These are phyloP conservation scores for Aquilaria sinensis DNA, from an alignment of 345 rosid species.

Conservation along the genomic window DNA sequence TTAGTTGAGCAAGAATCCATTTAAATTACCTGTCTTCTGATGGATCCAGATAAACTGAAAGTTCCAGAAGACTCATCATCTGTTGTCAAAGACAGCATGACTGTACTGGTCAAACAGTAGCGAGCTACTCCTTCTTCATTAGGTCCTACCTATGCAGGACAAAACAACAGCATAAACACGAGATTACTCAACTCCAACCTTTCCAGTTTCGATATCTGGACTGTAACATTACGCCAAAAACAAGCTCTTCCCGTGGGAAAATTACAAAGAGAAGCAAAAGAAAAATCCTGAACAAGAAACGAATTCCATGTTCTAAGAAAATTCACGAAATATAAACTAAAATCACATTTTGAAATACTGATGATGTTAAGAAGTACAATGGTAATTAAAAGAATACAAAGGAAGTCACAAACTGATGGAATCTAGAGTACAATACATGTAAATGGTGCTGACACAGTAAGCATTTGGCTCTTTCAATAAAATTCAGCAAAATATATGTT, in stretches of 20 bases:
- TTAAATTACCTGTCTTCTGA: constrained; percentile 76
- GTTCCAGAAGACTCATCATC: constrained; percentile 68
- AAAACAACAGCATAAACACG: constrained; percentile 8
- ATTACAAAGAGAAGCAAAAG: too few relatives aligned
- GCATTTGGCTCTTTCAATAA: too few relatives aligned
- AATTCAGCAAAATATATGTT: constrained; percentile 3
- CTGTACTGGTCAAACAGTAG: constrained; percentile 93
- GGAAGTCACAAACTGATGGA: neutral
- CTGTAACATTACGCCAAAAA: too few relatives aligned
- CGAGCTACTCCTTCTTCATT: constrained; percentile 75
- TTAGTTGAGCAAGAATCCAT: neutral
- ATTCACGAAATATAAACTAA: too few relatives aligned
- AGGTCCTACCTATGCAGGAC: constrained; percentile 61
- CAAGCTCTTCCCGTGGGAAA: too few relatives aligned
- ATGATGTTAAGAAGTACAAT: too few relatives aligned
- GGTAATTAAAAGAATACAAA: too few relatives aligned
- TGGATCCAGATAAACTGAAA: constrained; percentile 88
- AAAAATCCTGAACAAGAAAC: too few relatives aligned
- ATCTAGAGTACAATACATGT: neutral
- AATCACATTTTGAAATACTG: too few relatives aligned
- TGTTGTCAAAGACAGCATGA: constrained; percentile 93
- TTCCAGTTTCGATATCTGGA: too few relatives aligned
- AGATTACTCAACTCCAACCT: neutral
- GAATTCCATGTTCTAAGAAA: too few relatives aligned
- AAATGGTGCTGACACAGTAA: neutral